These are phyloP conservation scores for Brettanomyces bruxellensis DNA, from an alignment of 805 yeast genomes.

Conservation along the genomic window DNA sequence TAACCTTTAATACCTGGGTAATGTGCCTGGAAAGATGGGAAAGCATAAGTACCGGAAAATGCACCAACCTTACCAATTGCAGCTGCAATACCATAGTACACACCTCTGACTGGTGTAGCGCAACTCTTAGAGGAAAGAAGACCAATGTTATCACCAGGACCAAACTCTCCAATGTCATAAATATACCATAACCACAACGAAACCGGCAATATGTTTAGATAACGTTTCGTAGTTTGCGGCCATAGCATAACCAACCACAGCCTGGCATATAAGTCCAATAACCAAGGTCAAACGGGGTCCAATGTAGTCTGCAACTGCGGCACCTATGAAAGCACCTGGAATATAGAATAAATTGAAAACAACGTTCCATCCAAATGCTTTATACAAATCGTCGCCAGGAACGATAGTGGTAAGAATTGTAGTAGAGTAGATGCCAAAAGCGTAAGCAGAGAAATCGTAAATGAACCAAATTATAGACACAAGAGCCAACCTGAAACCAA, in stretches of 20 bases:
- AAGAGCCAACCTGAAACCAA: constrained; percentile 69
- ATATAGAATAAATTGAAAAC: constrained; percentile 81
- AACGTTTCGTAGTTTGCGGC: constrained; percentile 58
- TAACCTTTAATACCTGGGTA: constrained; percentile 55
- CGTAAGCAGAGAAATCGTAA: constrained; percentile 81
- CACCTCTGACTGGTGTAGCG: constrained; percentile 84
- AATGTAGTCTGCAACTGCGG: constrained; percentile 70
- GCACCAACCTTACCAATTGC: constrained; percentile 92
- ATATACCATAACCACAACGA: constrained; percentile 87
- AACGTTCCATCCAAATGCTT: constrained; percentile 86
- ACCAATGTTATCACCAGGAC: constrained; percentile 92
- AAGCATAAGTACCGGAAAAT: constrained; percentile 80
- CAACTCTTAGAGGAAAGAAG: constrained; percentile 77
- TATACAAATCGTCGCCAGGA: constrained; percentile 52
- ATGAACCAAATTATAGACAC: constrained; percentile 83
- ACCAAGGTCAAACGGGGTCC: constrained; percentile 84
- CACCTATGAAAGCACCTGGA: constrained; percentile 88
- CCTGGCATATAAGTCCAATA: constrained; percentile 64
- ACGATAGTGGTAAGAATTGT: constrained; percentile 54
- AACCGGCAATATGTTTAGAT: constrained; percentile 58
- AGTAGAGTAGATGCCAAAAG: constrained; percentile 79
- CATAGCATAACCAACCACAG: constrained; percentile 74
- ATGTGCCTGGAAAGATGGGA: constrained; percentile 66
- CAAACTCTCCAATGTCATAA: constrained; percentile 80
- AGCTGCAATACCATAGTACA: constrained; percentile 85